Evolutionary conservation across 768 basidiomycete genomes (phyloP).

Genomic region (Trichaptum fuscoviolaceum): DNA sequence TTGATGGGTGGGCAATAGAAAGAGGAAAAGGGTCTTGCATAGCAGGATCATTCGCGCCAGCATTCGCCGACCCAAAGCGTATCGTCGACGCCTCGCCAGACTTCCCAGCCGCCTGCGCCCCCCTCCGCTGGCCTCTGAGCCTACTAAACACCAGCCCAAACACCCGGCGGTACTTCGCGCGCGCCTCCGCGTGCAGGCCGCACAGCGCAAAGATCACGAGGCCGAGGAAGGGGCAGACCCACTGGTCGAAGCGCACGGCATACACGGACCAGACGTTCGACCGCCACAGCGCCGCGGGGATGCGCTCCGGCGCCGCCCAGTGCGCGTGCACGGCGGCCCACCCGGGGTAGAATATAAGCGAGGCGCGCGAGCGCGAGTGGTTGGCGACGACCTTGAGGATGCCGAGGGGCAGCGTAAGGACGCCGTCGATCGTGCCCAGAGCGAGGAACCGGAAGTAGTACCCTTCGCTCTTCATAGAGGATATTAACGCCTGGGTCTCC

Average conservation of each 20-base stretch:
- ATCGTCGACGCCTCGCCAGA: not conserved
- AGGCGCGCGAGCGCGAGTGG: not conserved
- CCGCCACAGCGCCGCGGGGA: not conserved
- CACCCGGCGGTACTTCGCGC: not conserved
- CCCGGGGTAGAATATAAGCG: not conserved
- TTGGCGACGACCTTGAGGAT: not conserved
- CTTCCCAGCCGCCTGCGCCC: not conserved
- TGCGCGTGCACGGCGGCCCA: not conserved
- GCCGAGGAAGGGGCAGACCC: not conserved
- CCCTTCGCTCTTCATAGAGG: not conserved
- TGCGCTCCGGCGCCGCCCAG: not conserved
- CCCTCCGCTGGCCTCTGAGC: not conserved
- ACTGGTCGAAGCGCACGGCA: not conserved
- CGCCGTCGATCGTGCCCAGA: not conserved
- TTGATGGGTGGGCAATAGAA: not conserved
- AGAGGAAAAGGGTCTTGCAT: not conserved
- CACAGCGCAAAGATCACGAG: not conserved
- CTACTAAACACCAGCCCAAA: not conserved
- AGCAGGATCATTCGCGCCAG: not conserved
- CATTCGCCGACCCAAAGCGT: not conserved
- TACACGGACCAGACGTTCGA: not conserved
- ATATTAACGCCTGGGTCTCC: not conserved
- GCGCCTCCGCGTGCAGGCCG: not conserved
- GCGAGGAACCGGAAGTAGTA: not conserved
- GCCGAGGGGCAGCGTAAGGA: not conserved